These are phyloP conservation scores for Auriscalpium vulgare DNA, from an alignment of 768 basidiomycete genomes.

Conservation along the genomic window DNA sequence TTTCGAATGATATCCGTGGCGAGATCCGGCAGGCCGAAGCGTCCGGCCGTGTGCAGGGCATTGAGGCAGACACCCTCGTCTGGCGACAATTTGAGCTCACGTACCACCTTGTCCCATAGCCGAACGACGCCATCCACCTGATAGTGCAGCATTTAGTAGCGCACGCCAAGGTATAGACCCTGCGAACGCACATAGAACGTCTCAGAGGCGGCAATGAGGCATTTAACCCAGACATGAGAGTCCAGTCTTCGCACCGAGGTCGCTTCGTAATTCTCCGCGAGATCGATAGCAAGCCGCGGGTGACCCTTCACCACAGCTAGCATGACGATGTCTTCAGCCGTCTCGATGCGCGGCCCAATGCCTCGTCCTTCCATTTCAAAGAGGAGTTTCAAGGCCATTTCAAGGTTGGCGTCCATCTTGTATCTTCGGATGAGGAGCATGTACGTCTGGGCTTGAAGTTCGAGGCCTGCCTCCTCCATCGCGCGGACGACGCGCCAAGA, in stretches of 20 bases:
- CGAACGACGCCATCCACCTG: constrained; percentile 60
- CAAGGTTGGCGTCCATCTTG: constrained; percentile 42
- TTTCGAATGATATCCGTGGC: constrained; percentile 57
- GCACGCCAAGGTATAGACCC: neutral
- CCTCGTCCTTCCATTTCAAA: constrained; percentile 47
- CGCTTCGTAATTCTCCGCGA: constrained; percentile 55
- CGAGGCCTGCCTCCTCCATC: constrained; percentile 43
- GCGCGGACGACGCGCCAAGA: constrained; percentile 39
- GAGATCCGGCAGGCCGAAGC: constrained; percentile 62
- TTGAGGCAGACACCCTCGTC: constrained; percentile 69
- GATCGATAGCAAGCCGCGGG: constrained; percentile 64
- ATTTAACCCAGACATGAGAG: constrained; percentile 52
- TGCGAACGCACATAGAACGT: constrained; percentile 52
- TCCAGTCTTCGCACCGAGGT: constrained; percentile 45
- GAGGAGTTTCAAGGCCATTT: constrained; percentile 55
- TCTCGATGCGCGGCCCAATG: constrained; percentile 40
- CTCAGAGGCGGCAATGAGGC: constrained; percentile 58
- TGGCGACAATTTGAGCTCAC: constrained; percentile 44
- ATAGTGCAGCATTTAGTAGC: neutral
- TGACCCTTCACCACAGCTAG: constrained; percentile 45
- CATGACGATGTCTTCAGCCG: constrained; percentile 44
- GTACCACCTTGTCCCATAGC: constrained; percentile 56
- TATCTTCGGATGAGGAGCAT: constrained; percentile 43
- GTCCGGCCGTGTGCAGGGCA: constrained; percentile 66
- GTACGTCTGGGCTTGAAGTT: constrained; percentile 48